Evolutionary conservation across 768 basidiomycete species (phyloP).

Genomic region (Russula sp.): DNA sequence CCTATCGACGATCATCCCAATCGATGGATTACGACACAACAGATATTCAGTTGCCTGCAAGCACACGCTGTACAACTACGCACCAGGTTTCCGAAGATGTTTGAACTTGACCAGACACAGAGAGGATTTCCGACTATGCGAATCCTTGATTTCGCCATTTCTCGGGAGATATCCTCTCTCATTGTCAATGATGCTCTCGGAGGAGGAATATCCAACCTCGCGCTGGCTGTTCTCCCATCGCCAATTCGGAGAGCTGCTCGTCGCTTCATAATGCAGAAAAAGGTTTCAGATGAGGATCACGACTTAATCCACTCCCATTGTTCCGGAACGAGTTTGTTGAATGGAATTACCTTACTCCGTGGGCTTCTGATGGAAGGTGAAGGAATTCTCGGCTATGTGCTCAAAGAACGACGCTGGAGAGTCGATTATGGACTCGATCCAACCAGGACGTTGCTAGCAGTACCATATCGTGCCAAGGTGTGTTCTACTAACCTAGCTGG

Average conservation of each 20-base stretch:
- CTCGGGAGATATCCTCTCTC: background rate
- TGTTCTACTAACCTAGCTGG: background rate
- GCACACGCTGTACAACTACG: slow-evolving; percentile 14
- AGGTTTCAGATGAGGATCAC: background rate
- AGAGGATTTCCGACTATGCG: slow-evolving; percentile 9
- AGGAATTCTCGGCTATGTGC: slow-evolving; percentile 36
- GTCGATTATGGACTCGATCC: slow-evolving; percentile 47
- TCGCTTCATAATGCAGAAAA: background rate
- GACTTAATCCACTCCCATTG: background rate
- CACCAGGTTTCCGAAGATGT: background rate
- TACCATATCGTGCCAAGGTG: slow-evolving; percentile 43
- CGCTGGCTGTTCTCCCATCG: background rate
- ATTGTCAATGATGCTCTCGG: background rate
- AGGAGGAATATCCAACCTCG: background rate
- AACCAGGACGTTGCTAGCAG: slow-evolving; percentile 40
- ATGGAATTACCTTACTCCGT: slow-evolving; percentile 37
- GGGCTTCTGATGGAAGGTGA: slow-evolving; percentile 35
- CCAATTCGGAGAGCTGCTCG: background rate
- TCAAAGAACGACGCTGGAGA: slow-evolving; percentile 40
- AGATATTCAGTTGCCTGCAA: slow-evolving; percentile 32
- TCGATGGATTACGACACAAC: slow-evolving; percentile 40
- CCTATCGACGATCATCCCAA: slow-evolving; percentile 37
- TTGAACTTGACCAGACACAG: background rate
- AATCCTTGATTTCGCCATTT: background rate
- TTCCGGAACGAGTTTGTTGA: slow-evolving; percentile 29